Percentiles rank a stretch among this genome's conserved stretches.
phyloP scores from a whole-genome alignment of 2,329 filamentous ascomycete species.

The Diplodia scrobiculata region DNA sequence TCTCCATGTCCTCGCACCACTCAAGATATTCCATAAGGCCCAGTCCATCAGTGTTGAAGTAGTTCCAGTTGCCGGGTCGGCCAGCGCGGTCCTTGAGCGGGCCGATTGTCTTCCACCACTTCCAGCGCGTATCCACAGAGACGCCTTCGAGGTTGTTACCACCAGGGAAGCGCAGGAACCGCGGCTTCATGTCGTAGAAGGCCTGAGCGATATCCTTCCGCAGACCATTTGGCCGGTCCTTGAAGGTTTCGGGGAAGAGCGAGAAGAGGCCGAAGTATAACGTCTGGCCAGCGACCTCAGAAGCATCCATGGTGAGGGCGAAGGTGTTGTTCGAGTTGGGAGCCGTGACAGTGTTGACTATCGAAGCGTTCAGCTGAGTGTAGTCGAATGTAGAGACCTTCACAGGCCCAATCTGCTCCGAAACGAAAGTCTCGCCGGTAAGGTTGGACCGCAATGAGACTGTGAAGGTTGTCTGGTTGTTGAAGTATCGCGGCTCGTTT shows the following conservation, averaged over 20 bases:
- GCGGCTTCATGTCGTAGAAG: slow-evolving; percentile 48
- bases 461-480: slow-evolving; percentile 44
- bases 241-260: slow-evolving; percentile 59
- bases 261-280: slow-evolving; percentile 58
- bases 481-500: slow-evolving; percentile 38
- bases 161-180: slow-evolving; percentile 55
- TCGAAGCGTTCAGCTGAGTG: slow-evolving; percentile 43
- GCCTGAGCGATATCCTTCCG: slow-evolving; percentile 55
- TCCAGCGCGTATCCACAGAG: slow-evolving; percentile 46
- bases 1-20: slow-evolving; percentile 51
- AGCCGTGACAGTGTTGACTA: slow-evolving; percentile 49
- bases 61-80: slow-evolving; percentile 50
- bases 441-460: slow-evolving; percentile 47
- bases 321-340: slow-evolving; percentile 57
- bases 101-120: slow-evolving; percentile 57
- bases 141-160: slow-evolving; percentile 55
- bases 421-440: slow-evolving; percentile 48
- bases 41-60: slow-evolving; percentile 50
- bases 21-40: slow-evolving; percentile 54
- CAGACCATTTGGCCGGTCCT: slow-evolving; percentile 55
- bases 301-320: slow-evolving; percentile 53
- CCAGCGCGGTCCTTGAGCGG: slow-evolving; percentile 53
- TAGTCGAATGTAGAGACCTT: slow-evolving; percentile 37
- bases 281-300: slow-evolving; percentile 44
- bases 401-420: slow-evolving; percentile 36